Conservation (phyloP, 2,329 filamentous ascomycete genomes). For the Aureobasidium sp. region DNA sequence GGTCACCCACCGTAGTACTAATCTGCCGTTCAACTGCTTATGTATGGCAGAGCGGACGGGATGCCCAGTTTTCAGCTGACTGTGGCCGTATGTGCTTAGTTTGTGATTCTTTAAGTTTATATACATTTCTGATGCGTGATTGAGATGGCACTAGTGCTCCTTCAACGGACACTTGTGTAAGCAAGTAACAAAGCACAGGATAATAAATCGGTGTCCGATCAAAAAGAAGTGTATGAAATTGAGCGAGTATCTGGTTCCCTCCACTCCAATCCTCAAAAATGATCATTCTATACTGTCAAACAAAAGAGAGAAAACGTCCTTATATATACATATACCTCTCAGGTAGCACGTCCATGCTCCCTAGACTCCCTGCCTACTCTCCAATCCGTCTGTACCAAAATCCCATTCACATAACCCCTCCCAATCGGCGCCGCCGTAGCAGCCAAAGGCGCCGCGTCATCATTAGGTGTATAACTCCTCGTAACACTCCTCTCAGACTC, state of each 20-base stretch:
- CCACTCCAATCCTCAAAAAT: too few species aligned
- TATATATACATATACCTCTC: too few species aligned
- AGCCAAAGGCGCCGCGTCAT: neutral
- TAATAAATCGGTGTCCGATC: too few species aligned
- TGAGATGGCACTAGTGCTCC: too few species aligned
- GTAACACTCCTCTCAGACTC: neutral
- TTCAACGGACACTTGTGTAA: too few species aligned
- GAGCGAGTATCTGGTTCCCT: too few species aligned
- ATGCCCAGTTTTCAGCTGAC: neutral
- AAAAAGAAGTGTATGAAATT: too few species aligned
- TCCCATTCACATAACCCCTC: neutral
- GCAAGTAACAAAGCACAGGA: too few species aligned
- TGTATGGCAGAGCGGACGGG: neutral
- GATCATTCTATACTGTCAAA: neutral
- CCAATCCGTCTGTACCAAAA: neutral
- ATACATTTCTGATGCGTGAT: too few species aligned
- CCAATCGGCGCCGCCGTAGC: neutral
- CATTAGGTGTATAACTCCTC: neutral
- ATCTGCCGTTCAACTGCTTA: too few species aligned
- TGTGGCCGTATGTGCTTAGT: neutral
- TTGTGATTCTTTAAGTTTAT: too few species aligned
- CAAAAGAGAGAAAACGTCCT: neutral
- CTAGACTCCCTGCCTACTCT: neutral
- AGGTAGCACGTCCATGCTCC: neutral
- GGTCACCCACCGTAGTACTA: too few species aligned